phyloP scores from a whole-genome alignment of 2,329 filamentous ascomycete genomes.

The Zasmidium citrigriseum region DNA sequence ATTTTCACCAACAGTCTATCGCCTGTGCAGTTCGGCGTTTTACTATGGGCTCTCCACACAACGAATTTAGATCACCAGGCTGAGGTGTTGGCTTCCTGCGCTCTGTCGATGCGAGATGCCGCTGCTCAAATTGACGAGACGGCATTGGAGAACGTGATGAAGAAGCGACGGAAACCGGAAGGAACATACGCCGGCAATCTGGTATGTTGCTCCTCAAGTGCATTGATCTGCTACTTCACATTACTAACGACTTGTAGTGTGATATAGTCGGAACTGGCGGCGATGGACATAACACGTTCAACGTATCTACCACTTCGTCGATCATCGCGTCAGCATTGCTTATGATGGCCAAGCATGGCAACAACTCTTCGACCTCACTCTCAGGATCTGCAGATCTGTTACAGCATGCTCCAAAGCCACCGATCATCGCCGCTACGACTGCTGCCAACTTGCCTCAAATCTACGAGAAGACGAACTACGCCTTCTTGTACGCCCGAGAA shows the following conservation, averaged over 20 bases:
- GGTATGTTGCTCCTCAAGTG: constrained; percentile 53
- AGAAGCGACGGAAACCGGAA: constrained; percentile 61
- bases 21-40: constrained; percentile 81
- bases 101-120: constrained; percentile 78
- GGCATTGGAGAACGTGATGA: constrained; percentile 62
- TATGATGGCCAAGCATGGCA: constrained; percentile 91
- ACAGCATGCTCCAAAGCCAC: constrained; percentile 68
- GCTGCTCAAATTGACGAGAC: constrained; percentile 70
- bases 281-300: constrained; percentile 96
- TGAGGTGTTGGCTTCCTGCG: constrained; percentile 84
- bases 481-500: constrained; percentile 91
- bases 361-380: constrained; percentile 90
- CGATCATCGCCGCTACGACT: constrained; percentile 72
- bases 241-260: constrained; percentile 50
- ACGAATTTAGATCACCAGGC: constrained; percentile 81
- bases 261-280: constrained; percentile 98
- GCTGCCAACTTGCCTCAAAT: constrained; percentile 70
- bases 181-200: constrained; percentile 81
- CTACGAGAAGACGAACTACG: constrained; percentile 83
- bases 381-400: constrained; percentile 94
- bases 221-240: neutral
- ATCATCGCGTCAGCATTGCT: constrained; percentile 87
- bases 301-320: constrained; percentile 92
- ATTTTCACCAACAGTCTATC: constrained; percentile 90
- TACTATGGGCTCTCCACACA: constrained; percentile 90